Percentiles rank a stretch among this genome's conserved stretches.
Evolutionary conservation across 371 early-diverging fungal genomes (phyloP).

Genomic region (Rhizomucor miehei): DNA sequence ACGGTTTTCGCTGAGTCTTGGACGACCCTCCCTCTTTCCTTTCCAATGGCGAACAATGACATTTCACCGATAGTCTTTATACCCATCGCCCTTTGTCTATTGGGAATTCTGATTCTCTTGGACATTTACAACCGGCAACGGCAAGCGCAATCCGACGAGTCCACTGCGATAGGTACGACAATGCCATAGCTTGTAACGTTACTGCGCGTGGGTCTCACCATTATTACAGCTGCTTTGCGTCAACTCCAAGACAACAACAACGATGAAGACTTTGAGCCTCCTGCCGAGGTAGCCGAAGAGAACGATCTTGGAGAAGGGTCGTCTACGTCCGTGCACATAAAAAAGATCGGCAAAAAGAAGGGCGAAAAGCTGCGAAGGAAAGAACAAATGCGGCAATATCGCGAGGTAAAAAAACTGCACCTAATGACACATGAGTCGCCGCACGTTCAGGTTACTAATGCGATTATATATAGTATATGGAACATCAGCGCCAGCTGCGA

Average conservation of each 20-base stretch:
- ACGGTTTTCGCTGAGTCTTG: too few relatives aligned
- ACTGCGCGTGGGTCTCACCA: too few relatives aligned
- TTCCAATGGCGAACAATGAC: slow-evolving; percentile 6
- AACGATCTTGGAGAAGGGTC: slow-evolving; percentile 42
- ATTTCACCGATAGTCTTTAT: slow-evolving; percentile 7
- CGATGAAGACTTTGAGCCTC: background rate
- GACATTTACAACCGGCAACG: slow-evolving; percentile 2
- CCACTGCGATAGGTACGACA: too few relatives aligned
- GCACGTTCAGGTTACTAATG: background rate
- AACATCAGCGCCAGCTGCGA: slow-evolving; percentile 32
- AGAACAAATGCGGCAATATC: slow-evolving; percentile 55
- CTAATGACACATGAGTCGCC: background rate
- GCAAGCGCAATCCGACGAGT: background rate
- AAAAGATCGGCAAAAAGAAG: slow-evolving; percentile 52
- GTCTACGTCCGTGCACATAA: slow-evolving; percentile 35
- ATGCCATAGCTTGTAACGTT: too few relatives aligned
- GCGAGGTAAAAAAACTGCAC: slow-evolving; percentile 27
- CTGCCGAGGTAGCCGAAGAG: slow-evolving; percentile 12
- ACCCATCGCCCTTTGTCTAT: slow-evolving; percentile 9
- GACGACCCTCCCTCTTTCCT: too few relatives aligned
- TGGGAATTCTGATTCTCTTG: slow-evolving; percentile 4
- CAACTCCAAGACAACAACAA: background rate
- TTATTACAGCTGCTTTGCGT: background rate
- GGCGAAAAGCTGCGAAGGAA: slow-evolving; percentile 51
- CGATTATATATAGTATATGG: slow-evolving; percentile 25